Conservation (phyloP, 1,284 basidiomycete genomes). For the Cutaneotrichosporon dermatis region DNA sequence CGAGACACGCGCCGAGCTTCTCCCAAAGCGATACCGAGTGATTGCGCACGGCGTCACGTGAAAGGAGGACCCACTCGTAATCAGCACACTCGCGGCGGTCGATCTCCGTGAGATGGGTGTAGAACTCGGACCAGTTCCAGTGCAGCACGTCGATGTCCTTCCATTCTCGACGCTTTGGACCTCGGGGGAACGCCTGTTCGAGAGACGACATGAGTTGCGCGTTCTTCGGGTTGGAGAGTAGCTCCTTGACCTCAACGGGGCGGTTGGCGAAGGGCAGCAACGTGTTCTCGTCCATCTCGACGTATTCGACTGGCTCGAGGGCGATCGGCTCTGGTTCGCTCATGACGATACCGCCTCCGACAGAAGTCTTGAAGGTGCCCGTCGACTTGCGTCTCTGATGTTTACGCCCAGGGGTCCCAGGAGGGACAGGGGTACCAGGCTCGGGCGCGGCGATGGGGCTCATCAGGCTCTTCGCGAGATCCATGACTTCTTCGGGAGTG, state of each 20-base stretch:
- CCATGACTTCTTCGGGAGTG: slow-evolving; percentile 43
- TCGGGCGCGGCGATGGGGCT: slow-evolving; percentile 34
- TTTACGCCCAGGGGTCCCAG: slow-evolving; percentile 20
- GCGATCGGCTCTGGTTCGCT: slow-evolving; percentile 28
- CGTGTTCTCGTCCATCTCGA: slow-evolving; percentile 42
- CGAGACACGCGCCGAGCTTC: slow-evolving; percentile 44
- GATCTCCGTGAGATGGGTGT: slow-evolving; percentile 34
- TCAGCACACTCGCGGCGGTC: slow-evolving; percentile 38
- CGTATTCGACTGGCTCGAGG: slow-evolving; percentile 48
- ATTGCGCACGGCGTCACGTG: slow-evolving; percentile 38
- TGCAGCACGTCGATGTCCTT: slow-evolving; percentile 32
- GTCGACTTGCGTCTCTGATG: slow-evolving; percentile 34
- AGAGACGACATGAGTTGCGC: slow-evolving; percentile 36
- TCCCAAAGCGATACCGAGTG: slow-evolving; percentile 44
- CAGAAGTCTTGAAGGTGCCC: not conserved
- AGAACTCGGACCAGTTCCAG: slow-evolving; percentile 47
- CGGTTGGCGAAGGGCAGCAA: slow-evolving; percentile 46
- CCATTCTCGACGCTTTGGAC: slow-evolving; percentile 31
- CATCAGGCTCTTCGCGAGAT: slow-evolving; percentile 35
- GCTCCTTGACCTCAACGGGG: slow-evolving; percentile 37
- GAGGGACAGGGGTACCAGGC: slow-evolving; percentile 14
- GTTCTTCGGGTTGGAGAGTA: slow-evolving; percentile 35
- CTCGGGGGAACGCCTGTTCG: slow-evolving; percentile 40
- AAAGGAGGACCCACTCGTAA: slow-evolving; percentile 41
- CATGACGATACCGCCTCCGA: not conserved